phyloP scores from a whole-genome alignment of 139 green algal species.

The Chlorella sorokiniana region DNA sequence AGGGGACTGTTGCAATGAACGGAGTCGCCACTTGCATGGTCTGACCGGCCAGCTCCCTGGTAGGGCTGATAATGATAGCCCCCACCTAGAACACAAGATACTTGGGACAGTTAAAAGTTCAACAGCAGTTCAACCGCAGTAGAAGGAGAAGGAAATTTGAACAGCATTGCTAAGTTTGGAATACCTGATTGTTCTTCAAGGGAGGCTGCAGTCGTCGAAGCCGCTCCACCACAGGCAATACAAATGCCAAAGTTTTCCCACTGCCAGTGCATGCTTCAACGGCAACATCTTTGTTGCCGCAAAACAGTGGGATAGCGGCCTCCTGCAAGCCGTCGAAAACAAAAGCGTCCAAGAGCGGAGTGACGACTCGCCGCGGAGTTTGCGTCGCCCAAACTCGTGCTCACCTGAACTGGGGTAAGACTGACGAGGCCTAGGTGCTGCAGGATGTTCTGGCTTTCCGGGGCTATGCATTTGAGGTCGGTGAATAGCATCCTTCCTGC shows the following conservation, averaged over 20 bases:
- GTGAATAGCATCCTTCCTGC: too few species aligned
- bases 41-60: constrained; percentile 92
- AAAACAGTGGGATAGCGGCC: constrained; percentile 91
- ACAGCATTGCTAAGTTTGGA: background rate
- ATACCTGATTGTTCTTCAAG: constrained; percentile 79
- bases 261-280: constrained; percentile 97
- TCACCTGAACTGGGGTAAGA: too few species aligned
- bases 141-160: background rate
- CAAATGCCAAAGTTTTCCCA: constrained; percentile 97
- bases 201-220: constrained; percentile 69
- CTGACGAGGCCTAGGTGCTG: background rate
- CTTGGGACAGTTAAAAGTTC: too few species aligned
- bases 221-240: constrained; percentile 93
- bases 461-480: too few species aligned
- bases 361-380: background rate
- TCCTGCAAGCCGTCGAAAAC: constrained; percentile 61
- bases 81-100: constrained; percentile 81
- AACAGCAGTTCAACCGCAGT: background rate
- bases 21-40: constrained; percentile 83
- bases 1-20: constrained; percentile 70
- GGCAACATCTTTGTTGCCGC: constrained; percentile 93
- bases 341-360: background rate
- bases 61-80: constrained; percentile 92
- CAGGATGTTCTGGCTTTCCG: background rate
- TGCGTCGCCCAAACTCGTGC: background rate